Evolutionary conservation across 2,329 filamentous ascomycete genomes (phyloP).

Genomic region (Dactylellina cionopaga): DNA sequence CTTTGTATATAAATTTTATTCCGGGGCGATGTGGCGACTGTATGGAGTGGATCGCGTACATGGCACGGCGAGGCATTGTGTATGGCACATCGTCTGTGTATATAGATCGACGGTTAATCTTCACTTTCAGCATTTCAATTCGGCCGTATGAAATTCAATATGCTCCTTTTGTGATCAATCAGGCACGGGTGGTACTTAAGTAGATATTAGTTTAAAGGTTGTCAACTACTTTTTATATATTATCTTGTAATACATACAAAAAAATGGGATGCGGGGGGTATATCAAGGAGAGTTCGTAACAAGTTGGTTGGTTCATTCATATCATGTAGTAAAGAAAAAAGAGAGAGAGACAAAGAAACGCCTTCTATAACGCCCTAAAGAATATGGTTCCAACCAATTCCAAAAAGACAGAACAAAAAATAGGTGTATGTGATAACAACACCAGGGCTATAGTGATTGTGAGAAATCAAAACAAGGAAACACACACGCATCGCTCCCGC

Average conservation of each 20-base stretch:
- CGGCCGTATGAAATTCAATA: background rate
- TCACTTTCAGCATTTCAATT: constrained; percentile 19
- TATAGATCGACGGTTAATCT: constrained; percentile 27
- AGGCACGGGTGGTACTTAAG: background rate
- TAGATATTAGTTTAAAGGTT: too few species aligned
- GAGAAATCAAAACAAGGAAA: constrained; percentile 8
- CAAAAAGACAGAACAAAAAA: background rate
- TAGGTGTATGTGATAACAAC: background rate
- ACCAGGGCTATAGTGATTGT: constrained; percentile 30
- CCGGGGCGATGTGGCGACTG: background rate
- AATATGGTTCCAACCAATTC: background rate
- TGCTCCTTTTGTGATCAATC: background rate
- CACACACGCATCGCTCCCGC: background rate
- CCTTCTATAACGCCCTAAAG: constrained; percentile 48
- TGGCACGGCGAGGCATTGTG: background rate
- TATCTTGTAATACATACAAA: background rate
- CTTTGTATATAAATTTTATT: constrained; percentile 26
- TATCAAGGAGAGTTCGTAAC: constrained; percentile 53
- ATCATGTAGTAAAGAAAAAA: constrained; percentile 8
- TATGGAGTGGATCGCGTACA: background rate
- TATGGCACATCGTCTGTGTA: background rate
- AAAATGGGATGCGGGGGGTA: constrained; percentile 29
- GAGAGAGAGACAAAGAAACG: constrained; percentile 12
- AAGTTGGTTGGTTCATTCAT: constrained; percentile 25
- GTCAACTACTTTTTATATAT: constrained; percentile 36